These are phyloP conservation scores for Cladorrhinum sp. DNA, from an alignment of 2,329 filamentous ascomycete species.

Conservation along the genomic window DNA sequence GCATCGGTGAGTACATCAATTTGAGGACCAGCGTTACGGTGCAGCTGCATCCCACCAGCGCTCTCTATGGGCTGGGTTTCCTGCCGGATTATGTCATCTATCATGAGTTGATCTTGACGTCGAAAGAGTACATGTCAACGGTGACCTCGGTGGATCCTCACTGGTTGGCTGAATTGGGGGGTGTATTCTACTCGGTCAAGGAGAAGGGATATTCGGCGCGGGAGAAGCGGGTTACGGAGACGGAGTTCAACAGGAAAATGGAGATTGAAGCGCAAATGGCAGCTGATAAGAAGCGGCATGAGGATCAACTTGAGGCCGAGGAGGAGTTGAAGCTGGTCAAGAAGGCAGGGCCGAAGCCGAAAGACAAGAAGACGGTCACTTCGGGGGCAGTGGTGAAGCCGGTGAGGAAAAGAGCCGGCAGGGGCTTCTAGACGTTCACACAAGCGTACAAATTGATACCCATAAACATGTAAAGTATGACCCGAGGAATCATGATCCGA, in stretches of 20 bases:
- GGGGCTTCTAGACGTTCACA: constrained; percentile 56
- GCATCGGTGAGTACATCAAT: constrained; percentile 96
- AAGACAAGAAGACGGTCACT: constrained; percentile 57
- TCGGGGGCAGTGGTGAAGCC: constrained; percentile 62
- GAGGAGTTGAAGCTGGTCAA: constrained; percentile 41
- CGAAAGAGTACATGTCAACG: constrained; percentile 96
- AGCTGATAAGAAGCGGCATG: constrained; percentile 70
- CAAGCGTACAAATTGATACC: not conserved
- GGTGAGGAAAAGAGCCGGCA: constrained; percentile 52
- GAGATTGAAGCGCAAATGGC: constrained; percentile 93
- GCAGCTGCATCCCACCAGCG: constrained; percentile 89
- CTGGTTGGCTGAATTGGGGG: constrained; percentile 94
- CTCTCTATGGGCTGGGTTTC: constrained; percentile 88
- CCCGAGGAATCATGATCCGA: too few species aligned
- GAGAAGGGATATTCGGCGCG: constrained; percentile 92
- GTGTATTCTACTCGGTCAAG: constrained; percentile 95
- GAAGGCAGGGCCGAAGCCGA: constrained; percentile 35
- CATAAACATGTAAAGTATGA: too few species aligned
- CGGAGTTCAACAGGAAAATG: constrained; percentile 88
- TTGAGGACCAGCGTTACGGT: constrained; percentile 91
- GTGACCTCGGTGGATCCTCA: constrained; percentile 95
- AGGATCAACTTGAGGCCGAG: constrained; percentile 52
- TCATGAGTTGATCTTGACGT: constrained; percentile 94
- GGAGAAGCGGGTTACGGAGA: constrained; percentile 83
- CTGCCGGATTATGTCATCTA: constrained; percentile 97